These are phyloP conservation scores for Solanum hybrid DNA, from an alignment of 305 asterid genomes.

Conservation along the genomic window DNA sequence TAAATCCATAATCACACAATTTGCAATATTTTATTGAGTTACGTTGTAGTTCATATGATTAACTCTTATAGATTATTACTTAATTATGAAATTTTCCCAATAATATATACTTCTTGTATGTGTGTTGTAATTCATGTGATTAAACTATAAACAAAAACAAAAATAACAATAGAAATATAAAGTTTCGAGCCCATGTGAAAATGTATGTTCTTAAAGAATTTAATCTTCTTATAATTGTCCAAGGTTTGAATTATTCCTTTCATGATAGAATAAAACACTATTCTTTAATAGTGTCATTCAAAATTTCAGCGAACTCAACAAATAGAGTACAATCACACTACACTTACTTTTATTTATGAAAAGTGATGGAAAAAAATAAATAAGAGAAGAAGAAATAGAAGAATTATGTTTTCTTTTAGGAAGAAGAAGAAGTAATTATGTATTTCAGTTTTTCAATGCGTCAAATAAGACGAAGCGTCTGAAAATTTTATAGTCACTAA, in stretches of 20 bases:
- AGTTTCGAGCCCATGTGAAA: not conserved
- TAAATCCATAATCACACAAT: not conserved
- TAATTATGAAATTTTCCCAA: not conserved
- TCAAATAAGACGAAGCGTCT: not conserved
- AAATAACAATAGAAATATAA: not conserved
- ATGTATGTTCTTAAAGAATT: no score
- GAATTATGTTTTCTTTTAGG: no score
- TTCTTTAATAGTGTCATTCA: not conserved
- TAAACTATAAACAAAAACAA: not conserved
- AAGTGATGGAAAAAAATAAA: not conserved
- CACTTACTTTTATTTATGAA: no score
- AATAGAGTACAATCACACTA: no score
- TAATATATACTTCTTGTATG: not conserved
- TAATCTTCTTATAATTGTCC: no score
- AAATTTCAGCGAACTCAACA: not conserved
- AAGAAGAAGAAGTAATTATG: not conserved
- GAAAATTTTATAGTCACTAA: not conserved
- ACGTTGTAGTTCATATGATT: not conserved
- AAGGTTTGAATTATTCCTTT: no score
- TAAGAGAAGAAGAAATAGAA: not conserved
- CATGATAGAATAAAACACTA: no score
- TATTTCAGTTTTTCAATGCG: not conserved
- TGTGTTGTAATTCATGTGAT: not conserved
- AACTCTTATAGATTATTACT: not conserved
- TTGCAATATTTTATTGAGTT: not conserved